phyloP scores from a whole-genome alignment of 2,329 filamentous ascomycete genomes.

The Colletotrichum tamarilloi region DNA sequence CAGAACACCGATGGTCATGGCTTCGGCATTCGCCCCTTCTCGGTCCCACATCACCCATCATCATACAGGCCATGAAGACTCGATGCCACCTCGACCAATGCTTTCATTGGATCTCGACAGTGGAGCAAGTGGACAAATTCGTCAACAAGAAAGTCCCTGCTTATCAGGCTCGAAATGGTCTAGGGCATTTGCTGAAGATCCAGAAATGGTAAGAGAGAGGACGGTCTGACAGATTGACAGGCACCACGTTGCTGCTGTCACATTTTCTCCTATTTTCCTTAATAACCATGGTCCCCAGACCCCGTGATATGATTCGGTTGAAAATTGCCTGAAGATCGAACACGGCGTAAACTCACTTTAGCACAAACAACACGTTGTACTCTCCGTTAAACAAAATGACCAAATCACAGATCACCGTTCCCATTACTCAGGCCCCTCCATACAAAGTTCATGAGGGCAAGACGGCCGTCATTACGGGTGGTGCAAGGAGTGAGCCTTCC shows the following conservation, averaged over 20 bases:
- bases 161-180: neutral
- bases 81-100: neutral
- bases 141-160: neutral
- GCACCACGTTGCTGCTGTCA: neutral
- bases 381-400: slow-evolving; percentile 22
- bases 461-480: slow-evolving; percentile 63
- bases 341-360: neutral
- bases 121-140: neutral
- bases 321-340: neutral
- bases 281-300: slow-evolving; percentile 22
- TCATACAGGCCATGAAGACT: neutral
- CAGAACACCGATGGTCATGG: neutral
- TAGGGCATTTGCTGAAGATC: neutral
- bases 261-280: slow-evolving; percentile 3
- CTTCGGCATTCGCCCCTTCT: neutral
- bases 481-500: slow-evolving; percentile 55
- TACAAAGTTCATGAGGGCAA: slow-evolving; percentile 54
- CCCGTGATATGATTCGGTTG: neutral
- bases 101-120: neutral
- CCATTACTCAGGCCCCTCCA: slow-evolving; percentile 33
- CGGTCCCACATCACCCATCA: neutral
- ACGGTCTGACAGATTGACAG: neutral
- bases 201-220: neutral
- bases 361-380: neutral
- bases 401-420: slow-evolving; percentile 13